Evolutionary conservation across 169 alveolate genomes (phyloP), one percentile per base, ranked within the genome.

Genomic region (Cryptosporidium muris): DNA sequence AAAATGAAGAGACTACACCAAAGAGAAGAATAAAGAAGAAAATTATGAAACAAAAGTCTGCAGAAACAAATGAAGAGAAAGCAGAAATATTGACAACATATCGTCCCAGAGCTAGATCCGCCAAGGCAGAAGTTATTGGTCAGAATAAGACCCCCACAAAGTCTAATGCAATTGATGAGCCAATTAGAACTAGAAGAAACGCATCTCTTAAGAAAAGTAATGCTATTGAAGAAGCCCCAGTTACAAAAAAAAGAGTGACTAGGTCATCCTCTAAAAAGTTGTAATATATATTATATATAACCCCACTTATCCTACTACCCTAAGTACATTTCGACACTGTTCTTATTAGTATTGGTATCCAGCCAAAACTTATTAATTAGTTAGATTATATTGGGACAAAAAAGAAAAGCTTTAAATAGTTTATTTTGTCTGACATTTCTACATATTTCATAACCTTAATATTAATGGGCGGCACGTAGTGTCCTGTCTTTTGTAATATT

Each of bases 251-350:
- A 60, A 74, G 68, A 42, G 67, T 54, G 5, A 74, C 85, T 12
- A 74, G 85, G 37, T 74, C 85, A 7, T 74, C 82, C 12, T 37
- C 66, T 5, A 74, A 58, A 48, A 74, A 14, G 40, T 14, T 12
- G 60, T 54, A 37, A 74, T 3, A 43, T 2, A 25, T 25, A 25
- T 25, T 25, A 25, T 25, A 25, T 25, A 25, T 25, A 25, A 25
- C 25, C 25, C 25, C 25, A 25, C 25, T 25, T 25, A 25, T 25
- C 25, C 25, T 25, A 25, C 25, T 25, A 25, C 25, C 2, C 0
- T 43, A 45, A 42, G 12, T 2, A 25, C 7, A 25, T 40, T 25
- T 36, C 1, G 6, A 47, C 0, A 62, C 12, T 8, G n/a, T 5
- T 62, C 11, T 37, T 4, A 25, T n/a, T 60, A 11, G 25, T 62